Evolutionary conservation across 139 green algal genomes (phyloP).

Genomic region (Picochlorum sp.): DNA sequence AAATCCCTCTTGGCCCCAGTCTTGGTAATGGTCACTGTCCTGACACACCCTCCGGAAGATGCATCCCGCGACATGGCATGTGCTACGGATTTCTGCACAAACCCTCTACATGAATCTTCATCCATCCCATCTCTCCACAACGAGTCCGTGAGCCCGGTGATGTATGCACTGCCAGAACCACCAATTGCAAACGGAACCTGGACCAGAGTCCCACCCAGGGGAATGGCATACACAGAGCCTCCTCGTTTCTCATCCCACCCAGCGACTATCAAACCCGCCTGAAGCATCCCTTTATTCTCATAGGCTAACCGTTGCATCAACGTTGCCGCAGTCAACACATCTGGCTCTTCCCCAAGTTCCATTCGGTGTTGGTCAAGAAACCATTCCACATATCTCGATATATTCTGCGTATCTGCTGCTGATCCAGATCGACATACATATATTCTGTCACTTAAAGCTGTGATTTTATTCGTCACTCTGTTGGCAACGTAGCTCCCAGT

Average conservation of each 20-base stretch:
- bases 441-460: constrained; percentile 63
- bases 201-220: constrained; percentile 75
- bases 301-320: constrained; percentile 73
- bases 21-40: constrained; percentile 62
- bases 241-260: constrained; percentile 62
- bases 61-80: constrained; percentile 81
- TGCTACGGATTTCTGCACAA: constrained; percentile 62
- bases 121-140: constrained; percentile 68
- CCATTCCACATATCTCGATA: constrained; percentile 68
- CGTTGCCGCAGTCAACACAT: constrained; percentile 70
- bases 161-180: constrained; percentile 83
- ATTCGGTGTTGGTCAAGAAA: constrained; percentile 60
- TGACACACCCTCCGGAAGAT: constrained; percentile 70
- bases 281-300: constrained; percentile 69
- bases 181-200: constrained; percentile 64
- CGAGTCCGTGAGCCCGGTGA: constrained; percentile 73
- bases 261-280: constrained; percentile 68
- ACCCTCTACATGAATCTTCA: constrained; percentile 60
- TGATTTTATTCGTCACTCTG: constrained; percentile 92
- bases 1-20: constrained; percentile 53
- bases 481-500: constrained; percentile 92
- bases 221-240: constrained; percentile 67
- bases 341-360: constrained; percentile 51
- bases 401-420: constrained; percentile 81
- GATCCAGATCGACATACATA: constrained; percentile 64